Conservation (phyloP, 257 asterid species). For the Solanum lycopersicoides region DNA sequence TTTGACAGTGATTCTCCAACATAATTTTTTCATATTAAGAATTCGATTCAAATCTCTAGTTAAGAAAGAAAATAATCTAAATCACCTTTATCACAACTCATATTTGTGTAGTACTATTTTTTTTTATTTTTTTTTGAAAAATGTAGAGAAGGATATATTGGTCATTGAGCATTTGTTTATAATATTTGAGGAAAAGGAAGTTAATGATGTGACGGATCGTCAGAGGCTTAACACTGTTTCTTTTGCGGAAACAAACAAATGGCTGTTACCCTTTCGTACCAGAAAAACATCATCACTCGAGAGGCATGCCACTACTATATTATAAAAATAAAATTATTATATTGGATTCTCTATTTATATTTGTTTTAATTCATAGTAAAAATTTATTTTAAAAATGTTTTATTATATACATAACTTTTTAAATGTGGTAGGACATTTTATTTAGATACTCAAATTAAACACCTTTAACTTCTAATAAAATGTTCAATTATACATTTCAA, state of each 20-base stretch:
- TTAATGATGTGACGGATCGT: neutral
- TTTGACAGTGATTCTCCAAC: too few species aligned
- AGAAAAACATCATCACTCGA: neutral
- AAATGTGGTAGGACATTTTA: too few species aligned
- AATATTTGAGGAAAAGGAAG: neutral
- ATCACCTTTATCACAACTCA: neutral
- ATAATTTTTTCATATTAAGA: too few species aligned
- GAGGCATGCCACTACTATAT: neutral
- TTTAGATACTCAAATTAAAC: too few species aligned
- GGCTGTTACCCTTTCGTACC: neutral
- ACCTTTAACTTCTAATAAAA: too few species aligned
- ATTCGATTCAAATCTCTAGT: too few species aligned
- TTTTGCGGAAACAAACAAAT: slow-evolving; percentile 15
- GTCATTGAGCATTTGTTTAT: neutral
- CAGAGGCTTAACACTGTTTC: slow-evolving; percentile 14
- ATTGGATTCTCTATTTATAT: too few species aligned
- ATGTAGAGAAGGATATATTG: neutral
- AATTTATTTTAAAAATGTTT: too few species aligned
- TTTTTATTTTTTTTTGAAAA: neutral
- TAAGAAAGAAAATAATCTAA: too few species aligned
- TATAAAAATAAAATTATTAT: too few species aligned
- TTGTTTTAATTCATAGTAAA: too few species aligned
- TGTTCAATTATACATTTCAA: neutral
- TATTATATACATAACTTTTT: too few species aligned
- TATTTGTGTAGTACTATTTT: neutral